phyloP scores from a whole-genome alignment of 1,139 yeast species.

The Blastobotrys persicus region DNA sequence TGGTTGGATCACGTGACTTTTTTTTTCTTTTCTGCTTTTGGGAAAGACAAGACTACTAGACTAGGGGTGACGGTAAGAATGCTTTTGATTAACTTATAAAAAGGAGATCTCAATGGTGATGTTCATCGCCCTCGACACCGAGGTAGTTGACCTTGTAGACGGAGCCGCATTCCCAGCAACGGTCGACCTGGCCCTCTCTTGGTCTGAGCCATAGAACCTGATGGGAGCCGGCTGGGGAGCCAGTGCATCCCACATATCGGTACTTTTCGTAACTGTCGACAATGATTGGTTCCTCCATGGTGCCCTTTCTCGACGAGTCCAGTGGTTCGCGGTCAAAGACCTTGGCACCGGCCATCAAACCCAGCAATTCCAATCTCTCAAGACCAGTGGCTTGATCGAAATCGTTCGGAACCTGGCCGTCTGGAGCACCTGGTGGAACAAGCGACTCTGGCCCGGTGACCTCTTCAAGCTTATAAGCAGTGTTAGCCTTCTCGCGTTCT shows the following conservation, averaged over 20 bases:
- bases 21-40: too few species aligned
- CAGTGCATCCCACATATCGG: conserved; percentile 98
- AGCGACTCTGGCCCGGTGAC: conserved; percentile 78
- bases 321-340: conserved; percentile 90
- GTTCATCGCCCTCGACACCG: conserved; percentile 60
- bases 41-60: too few species aligned
- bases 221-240: conserved; percentile 91
- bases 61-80: background rate
- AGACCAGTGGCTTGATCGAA: conserved; percentile 97
- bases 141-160: conserved; percentile 86
- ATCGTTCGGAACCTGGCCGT: conserved; percentile 86
- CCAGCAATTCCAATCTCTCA: conserved; percentile 92
- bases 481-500: conserved; percentile 24
- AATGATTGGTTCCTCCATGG: conserved; percentile 80
- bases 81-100: conserved; percentile 1
- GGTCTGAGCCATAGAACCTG: conserved; percentile 93
- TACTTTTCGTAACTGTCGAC: conserved; percentile 89
- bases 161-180: conserved; percentile 99
- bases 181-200: conserved; percentile 74
- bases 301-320: conserved; percentile 84
- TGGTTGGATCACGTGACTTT: too few species aligned
- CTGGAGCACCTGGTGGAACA: conserved; percentile 85
- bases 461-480: conserved; percentile 69
- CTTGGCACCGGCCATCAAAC: conserved; percentile 94
- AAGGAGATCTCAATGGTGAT: conserved; percentile 23